Conservation (phyloP, 192 early-diverging fungal species). For the Entophlyctis helioformis region DNA sequence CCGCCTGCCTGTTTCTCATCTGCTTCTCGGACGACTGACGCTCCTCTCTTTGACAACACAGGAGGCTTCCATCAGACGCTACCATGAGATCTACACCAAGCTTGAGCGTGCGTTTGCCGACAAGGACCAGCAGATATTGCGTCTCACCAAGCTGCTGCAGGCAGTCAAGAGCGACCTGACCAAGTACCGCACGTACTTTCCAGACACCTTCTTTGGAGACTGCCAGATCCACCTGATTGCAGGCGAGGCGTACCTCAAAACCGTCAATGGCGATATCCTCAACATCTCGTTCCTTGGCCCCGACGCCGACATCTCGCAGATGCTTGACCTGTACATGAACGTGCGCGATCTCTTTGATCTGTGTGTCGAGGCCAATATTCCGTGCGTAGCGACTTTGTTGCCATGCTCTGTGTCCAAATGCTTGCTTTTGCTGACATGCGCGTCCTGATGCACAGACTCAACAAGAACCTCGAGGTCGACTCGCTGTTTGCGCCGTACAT, state of each 20-base stretch:
- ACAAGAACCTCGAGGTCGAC: constrained; percentile 54
- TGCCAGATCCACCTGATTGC: constrained; percentile 10
- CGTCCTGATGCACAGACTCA: constrained; percentile 2
- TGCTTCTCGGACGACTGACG: too few species aligned
- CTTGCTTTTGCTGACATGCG: background rate
- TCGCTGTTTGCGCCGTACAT: constrained; percentile 61
- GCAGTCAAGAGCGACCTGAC: constrained; percentile 14
- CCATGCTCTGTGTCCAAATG: background rate
- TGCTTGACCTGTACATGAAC: constrained; percentile 20
- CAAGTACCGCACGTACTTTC: constrained; percentile 13
- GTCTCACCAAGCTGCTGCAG: constrained; percentile 10
- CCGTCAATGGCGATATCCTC: constrained; percentile 16
- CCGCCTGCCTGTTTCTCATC: too few species aligned
- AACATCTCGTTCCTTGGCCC: constrained; percentile 13
- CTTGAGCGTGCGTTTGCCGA: background rate
- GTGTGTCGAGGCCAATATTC: constrained; percentile 16
- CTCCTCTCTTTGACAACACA: too few species aligned
- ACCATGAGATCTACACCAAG: background rate
- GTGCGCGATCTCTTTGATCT: constrained; percentile 12
- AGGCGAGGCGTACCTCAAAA: constrained; percentile 28
- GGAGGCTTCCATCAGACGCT: background rate
- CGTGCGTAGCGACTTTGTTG: constrained; percentile 8
- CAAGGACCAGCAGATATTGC: constrained; percentile 10
- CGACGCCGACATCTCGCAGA: constrained; percentile 15
- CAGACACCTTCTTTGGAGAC: constrained; percentile 11